Base-by-base conservation (phyloP, 2,329 filamentous ascomycete genomes). In the Neopestalotiopsis sp. region DNA sequence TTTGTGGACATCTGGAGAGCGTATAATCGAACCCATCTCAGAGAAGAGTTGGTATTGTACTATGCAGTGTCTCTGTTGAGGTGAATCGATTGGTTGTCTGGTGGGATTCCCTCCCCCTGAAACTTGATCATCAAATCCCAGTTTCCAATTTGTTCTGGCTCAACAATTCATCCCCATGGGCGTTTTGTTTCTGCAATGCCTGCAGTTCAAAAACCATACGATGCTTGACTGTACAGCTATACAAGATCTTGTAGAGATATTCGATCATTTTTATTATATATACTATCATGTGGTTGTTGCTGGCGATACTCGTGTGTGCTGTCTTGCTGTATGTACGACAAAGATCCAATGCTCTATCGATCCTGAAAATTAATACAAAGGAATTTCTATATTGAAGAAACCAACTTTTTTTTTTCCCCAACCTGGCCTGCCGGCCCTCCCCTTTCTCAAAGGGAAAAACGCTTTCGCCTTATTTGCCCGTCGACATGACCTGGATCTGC, bases 401-500 rank as follows among this genome's bases (percentile, higher is more conserved):
- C 10, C n/a, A 24, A 17, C 13, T 20, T 52, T 52, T 52, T 52
- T 49, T 49, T 13, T 49, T n/a, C 13, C 42, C 24, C 6, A 38
- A 7, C 34, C 34, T 38, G 34, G 6, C 34, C 45, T 20, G 45
- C 17, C 14, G 45, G n/a, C 45, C 14, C 14, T 9, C 14, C 14
- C 3, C 45, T 20, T 20, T 24, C 6, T 20, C 6, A 52, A 52
- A n/a, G 17, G 7, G 20, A 7, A 17, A 52, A 7, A 17, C 2
- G 20, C 9, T 24, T 52, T 52, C 6, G 59, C n/a, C 5, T 62
- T 20, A 62, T 20, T 34, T 20, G 14, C 59, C 59, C 24, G 59
- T n/a, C 40, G 59, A 62, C 32, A 9, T n/a, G 32, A 62, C 59
- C 59, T 62, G 59, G 30, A 62, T 62, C 17, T 42, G 32, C 17